phyloP scores from a whole-genome alignment of 2,329 filamentous ascomycete species.

The Cladosporium sp. region DNA sequence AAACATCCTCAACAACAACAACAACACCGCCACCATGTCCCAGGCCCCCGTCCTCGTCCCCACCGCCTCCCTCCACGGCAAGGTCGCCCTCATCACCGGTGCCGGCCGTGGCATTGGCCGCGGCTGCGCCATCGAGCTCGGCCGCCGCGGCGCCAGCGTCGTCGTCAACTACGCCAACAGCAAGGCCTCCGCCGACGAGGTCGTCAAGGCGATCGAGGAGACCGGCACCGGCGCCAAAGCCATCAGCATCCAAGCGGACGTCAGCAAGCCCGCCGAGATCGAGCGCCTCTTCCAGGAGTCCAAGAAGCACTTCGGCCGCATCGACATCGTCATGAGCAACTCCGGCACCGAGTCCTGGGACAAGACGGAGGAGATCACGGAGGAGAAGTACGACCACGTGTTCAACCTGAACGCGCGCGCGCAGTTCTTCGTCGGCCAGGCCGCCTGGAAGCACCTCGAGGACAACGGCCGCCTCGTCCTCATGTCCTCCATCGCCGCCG shows the following conservation, averaged over 20 bases:
- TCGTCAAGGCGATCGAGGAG: slow-evolving; percentile 40
- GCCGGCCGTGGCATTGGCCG: slow-evolving; percentile 60
- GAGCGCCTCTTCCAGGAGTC: slow-evolving; percentile 48
- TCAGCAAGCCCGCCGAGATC: slow-evolving; percentile 50
- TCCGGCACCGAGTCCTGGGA: slow-evolving; percentile 60
- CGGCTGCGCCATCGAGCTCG: slow-evolving; percentile 62
- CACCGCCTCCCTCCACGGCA: slow-evolving; percentile 45
- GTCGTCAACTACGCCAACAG: slow-evolving; percentile 60
- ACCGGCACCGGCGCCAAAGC: slow-evolving; percentile 46
- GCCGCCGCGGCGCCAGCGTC: slow-evolving; percentile 56
- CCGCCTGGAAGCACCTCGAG: slow-evolving; percentile 64
- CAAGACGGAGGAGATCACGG: slow-evolving; percentile 60
- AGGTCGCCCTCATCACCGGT: slow-evolving; percentile 58
- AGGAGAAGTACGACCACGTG: slow-evolving; percentile 66
- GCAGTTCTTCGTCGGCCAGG: slow-evolving; percentile 73
- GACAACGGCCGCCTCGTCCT: slow-evolving; percentile 67
- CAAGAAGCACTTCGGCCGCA: slow-evolving; percentile 37
- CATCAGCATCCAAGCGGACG: slow-evolving; percentile 55
- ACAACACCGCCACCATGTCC: slow-evolving; percentile 21
- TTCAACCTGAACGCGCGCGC: slow-evolving; percentile 63
- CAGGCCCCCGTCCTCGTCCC: slow-evolving; percentile 35
- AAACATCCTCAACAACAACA: background rate
- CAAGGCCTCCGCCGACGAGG: slow-evolving; percentile 44
- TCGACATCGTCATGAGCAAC: slow-evolving; percentile 49
- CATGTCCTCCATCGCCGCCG: slow-evolving; percentile 65